Conservation (phyloP, 352 stramenopile species). For the Globisporangium paroecandrum region DNA sequence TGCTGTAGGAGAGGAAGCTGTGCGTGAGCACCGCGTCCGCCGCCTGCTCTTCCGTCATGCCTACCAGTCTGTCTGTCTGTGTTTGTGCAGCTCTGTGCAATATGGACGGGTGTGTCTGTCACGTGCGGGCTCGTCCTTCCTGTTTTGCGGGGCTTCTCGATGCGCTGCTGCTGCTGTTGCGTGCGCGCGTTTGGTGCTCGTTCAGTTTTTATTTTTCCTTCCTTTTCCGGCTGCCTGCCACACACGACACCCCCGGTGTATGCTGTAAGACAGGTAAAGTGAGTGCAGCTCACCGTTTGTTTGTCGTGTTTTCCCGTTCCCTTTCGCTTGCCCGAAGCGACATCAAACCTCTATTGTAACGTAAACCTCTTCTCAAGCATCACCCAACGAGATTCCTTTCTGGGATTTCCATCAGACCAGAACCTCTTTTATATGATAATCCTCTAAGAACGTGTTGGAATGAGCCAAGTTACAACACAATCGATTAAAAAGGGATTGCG, state of each 20-base stretch:
- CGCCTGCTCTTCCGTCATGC: conserved; percentile 9
- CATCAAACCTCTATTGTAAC: neutral
- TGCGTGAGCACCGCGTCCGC: conserved; percentile 33
- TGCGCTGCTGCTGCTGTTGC: neutral
- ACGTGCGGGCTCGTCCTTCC: neutral
- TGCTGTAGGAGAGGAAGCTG: conserved; percentile 65
- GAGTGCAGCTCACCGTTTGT: conserved; percentile 7
- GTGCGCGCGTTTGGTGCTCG: neutral
- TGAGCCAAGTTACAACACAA: neutral
- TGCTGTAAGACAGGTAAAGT: neutral
- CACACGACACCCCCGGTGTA: neutral
- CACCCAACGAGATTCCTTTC: neutral
- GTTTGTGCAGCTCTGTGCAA: neutral
- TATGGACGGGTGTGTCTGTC: neutral
- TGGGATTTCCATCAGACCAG: neutral
- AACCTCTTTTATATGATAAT: neutral
- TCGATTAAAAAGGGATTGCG: neutral
- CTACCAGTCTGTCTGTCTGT: neutral
- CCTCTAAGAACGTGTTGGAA: neutral
- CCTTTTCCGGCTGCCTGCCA: neutral
- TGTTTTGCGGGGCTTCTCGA: neutral
- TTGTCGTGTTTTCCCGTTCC: neutral
- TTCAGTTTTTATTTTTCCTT: conserved; percentile 8
- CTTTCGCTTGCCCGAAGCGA: neutral
- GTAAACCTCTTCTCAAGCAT: conserved; percentile 10